Evolutionary conservation across 2,329 filamentous ascomycete genomes (phyloP), one percentile per base, ranked within the genome.

Genomic region (Anthostomella pinea): DNA sequence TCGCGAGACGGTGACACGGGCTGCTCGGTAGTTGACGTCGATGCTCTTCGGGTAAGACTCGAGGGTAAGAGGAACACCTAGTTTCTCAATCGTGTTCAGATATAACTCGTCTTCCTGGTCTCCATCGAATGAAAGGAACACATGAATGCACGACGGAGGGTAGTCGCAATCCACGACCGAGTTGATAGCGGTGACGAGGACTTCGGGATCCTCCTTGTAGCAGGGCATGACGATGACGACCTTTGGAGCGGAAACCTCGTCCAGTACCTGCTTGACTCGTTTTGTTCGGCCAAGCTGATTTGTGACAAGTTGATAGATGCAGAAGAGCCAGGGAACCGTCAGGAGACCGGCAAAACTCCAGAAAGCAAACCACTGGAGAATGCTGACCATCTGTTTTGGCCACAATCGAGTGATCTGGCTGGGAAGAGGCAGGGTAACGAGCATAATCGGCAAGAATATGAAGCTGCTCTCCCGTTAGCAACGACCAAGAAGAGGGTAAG

Each of bases 191-290:
- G 85, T 85, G 37, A 96, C 72, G 30, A 97, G 73, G 9, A 95
- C 75, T 1, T 87, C 84, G 0, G 88, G 87, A 19, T 89, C 81
- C 58, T 97, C 93, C 57, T 93, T 88, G 68, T 95, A 97, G 57
- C 90, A 94, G 4, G 91, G 93, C 89, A 97, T 96, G 40, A 97
- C 84, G 42, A 97, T 85, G 46, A 96, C 88, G 11, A 95, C 85
- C 64, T 97, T 97, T 2, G 91, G 93, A 0, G 93, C 90, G 1
- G 83, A 89, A 3, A 78, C 69, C 57, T 94, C 87, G 59, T 95
- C 87, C 33, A 96, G 74, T 1, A 88, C 79, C 46, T 87, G 78
- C 59, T 94, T 90, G 57, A 95, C 87, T 34, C 84, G 77, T 59
- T 87, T 88, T 26, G 75, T 82, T 46, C 88, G 79, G 15, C 91